Base-by-base conservation (phyloP, 31 red algal species). In the Asparagopsis taxiformis region DNA sequence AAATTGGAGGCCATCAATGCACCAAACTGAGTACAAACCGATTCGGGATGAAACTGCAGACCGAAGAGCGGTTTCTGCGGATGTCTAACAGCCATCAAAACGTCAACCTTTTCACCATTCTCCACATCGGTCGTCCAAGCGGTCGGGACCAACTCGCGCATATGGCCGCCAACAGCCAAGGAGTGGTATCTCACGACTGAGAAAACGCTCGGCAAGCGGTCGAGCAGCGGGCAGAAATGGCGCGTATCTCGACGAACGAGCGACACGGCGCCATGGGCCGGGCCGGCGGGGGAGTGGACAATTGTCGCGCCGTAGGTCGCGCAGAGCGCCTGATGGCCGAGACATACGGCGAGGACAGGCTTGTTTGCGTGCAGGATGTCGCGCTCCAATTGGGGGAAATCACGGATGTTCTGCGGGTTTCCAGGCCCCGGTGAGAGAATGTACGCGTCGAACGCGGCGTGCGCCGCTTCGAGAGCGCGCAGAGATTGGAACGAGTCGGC, bases 1-100 rank as follows among this genome's bases (percentile, higher is more conserved):
- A 98, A 98, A 70, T 98, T 98, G 29, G 28, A 6, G 9, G 80
- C 52, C 24, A 99, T 49, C 60, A n/a, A 24, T 0, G 2, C 34
- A 20, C 96, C 96, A 26, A 57, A 74, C 22, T 87, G 44, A 34
- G 96, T 93, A 7, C 63, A 50, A 1, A 94, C 70, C 11, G 78
- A 87, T 49, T 99, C 96, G 11, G 91, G 87, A 67, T 99, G 96
- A 70, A 99, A 99, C 78, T 99, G 96, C 34, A 99, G 79, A 11
- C 96, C 96, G 58, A 89, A 92, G 16, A 94, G 16, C 15, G 77
- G 84, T 24, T 58, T 68, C 13, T 68, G 41, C 26, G 23, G 31
- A 72, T 99, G 96, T 20, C 74, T 63, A 3, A 89, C 79, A n/a
- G 82, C 96, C 96, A 99, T 99, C 8, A 99, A 53, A 21, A 92